These are phyloP conservation scores for Vaccinium myrtillus DNA, from an alignment of 148 eudicot genomes.

Conservation along the genomic window DNA sequence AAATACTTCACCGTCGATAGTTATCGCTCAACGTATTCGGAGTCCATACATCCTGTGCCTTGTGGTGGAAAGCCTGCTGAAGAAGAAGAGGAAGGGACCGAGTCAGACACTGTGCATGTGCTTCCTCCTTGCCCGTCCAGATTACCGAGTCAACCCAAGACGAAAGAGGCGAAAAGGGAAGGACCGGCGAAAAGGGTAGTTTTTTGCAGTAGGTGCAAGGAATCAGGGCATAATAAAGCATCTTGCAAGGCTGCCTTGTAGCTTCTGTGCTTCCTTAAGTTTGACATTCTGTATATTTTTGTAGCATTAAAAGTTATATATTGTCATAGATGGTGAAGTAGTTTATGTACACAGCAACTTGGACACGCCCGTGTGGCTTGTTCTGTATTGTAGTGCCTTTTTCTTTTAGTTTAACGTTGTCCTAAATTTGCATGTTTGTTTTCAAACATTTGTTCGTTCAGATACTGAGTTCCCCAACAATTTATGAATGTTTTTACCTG, in stretches of 20 bases:
- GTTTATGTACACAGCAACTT: background rate
- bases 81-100: conserved; percentile 19
- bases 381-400: background rate
- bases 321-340: background rate
- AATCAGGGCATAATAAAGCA: conserved; percentile 6
- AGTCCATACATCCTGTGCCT: conserved; percentile 36
- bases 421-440: background rate
- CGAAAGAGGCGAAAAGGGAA: conserved; percentile 21
- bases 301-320: background rate
- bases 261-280: background rate
- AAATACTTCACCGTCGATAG: conserved; percentile 39
- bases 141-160: conserved; percentile 23
- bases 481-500: background rate
- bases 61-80: conserved; percentile 18
- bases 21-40: conserved; percentile 31
- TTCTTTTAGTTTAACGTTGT: background rate
- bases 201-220: conserved; percentile 11
- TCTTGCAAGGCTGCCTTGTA: conserved; percentile 6
- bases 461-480: background rate
- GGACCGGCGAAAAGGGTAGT: conserved; percentile 11
- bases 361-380: background rate
- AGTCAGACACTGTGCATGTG: conserved; percentile 24
- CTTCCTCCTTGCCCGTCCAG: conserved; percentile 41
- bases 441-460: background rate
- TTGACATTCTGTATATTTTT: background rate